A percentile compares a stretch with the other conserved stretches of the same genome.
Evolutionary conservation across 179 eudicot species (phyloP).

Genomic region (Beta macrorhiza): DNA sequence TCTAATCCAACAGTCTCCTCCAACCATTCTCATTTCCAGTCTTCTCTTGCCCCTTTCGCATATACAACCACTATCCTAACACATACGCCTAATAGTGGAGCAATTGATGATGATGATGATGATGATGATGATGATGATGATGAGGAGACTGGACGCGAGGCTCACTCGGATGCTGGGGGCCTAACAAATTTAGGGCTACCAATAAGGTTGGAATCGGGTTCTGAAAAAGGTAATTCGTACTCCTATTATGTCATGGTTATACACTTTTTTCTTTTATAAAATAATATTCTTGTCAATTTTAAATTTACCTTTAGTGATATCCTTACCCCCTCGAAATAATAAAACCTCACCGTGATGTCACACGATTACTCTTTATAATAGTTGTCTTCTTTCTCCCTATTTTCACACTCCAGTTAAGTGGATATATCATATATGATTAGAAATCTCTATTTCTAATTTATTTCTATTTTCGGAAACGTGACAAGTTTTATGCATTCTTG

Average conservation of each 20-base stretch:
- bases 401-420: too few species aligned
- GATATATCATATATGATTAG: too few species aligned
- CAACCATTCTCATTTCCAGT: constrained; percentile 17
- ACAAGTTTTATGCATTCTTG: too few species aligned
- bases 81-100: neutral
- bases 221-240: neutral
- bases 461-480: too few species aligned
- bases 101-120: neutral
- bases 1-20: constrained; percentile 34
- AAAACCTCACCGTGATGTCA: too few species aligned
- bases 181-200: neutral
- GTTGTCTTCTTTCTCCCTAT: too few species aligned
- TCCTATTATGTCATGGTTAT: neutral
- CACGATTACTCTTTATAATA: too few species aligned
- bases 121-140: neutral
- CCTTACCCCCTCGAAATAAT: too few species aligned
- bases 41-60: neutral
- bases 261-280: neutral
- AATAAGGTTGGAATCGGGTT: neutral
- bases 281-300: too few species aligned
- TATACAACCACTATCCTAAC: constrained; percentile 1
- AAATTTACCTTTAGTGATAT: too few species aligned
- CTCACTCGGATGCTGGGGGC: constrained; percentile 22
- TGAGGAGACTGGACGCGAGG: constrained; percentile 19
- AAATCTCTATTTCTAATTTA: too few species aligned